Evolutionary conservation across 2,329 filamentous ascomycete species (phyloP).

Genomic region (Cordyceps javanica): DNA sequence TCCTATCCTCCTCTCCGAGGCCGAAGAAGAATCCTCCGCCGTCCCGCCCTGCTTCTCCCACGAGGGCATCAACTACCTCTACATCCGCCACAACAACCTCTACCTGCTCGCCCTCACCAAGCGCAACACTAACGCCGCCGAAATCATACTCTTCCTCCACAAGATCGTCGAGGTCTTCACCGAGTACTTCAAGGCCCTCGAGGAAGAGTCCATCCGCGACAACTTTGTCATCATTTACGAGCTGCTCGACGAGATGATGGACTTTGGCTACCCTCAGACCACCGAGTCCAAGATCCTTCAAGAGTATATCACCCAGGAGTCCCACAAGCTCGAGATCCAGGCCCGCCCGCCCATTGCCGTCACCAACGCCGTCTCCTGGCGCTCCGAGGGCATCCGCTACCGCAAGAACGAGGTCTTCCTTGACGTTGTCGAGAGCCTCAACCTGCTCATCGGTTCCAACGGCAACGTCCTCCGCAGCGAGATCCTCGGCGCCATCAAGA

Average conservation of each 20-base stretch:
- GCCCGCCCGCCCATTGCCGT: slow-evolving; percentile 94
- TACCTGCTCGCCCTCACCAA: slow-evolving; percentile 97
- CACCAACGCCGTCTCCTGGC: slow-evolving; percentile 96
- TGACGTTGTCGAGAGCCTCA: slow-evolving; percentile 93
- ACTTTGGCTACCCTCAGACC: slow-evolving; percentile 98
- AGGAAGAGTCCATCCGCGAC: slow-evolving; percentile 97
- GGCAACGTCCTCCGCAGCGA: slow-evolving; percentile 94
- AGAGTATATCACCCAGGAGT: slow-evolving; percentile 99
- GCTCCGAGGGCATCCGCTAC: slow-evolving; percentile 95
- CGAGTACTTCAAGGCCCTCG: slow-evolving; percentile 98
- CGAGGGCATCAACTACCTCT: slow-evolving; percentile 99
- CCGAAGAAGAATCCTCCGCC: slow-evolving; percentile 97
- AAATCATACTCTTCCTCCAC: slow-evolving; percentile 96
- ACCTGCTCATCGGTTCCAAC: slow-evolving; percentile 87
- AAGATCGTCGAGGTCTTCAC: slow-evolving; percentile 98
- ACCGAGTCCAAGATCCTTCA: slow-evolving; percentile 98
- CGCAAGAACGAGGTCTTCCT: slow-evolving; percentile 99
- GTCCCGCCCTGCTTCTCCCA: slow-evolving; percentile 97
- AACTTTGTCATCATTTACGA: slow-evolving; percentile 99
- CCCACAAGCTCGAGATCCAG: slow-evolving; percentile 95
- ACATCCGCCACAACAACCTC: slow-evolving; percentile 98
- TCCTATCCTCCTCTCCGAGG: slow-evolving; percentile 89
- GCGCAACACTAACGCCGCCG: slow-evolving; percentile 97
- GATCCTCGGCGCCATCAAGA: slow-evolving; percentile 95
- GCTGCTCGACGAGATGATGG: slow-evolving; percentile 99